phyloP scores from a whole-genome alignment of 2,329 filamentous ascomycete genomes.

The Paecilomyces variotii region DNA sequence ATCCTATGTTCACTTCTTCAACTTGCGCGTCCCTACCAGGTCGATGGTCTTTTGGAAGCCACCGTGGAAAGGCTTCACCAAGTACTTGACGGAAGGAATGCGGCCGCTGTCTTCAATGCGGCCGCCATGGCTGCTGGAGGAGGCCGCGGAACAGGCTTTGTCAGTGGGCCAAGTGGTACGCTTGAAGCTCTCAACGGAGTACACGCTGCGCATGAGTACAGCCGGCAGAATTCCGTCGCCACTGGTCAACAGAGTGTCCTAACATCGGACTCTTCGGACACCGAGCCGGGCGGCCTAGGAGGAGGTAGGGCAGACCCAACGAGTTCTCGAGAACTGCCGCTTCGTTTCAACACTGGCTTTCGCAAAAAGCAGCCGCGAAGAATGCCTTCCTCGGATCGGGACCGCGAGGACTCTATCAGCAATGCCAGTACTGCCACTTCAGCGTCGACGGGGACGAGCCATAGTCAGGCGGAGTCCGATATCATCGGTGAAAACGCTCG shows the following conservation, averaged over 20 bases:
- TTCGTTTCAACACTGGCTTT: slow-evolving; percentile 35
- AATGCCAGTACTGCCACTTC: slow-evolving; percentile 31
- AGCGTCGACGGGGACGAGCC: slow-evolving; percentile 29
- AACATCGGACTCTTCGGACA: slow-evolving; percentile 32
- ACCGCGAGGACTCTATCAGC: slow-evolving; percentile 33
- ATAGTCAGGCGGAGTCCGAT: slow-evolving; percentile 31
- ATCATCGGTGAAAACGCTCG: slow-evolving; percentile 25
- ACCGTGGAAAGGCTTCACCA: slow-evolving; percentile 86
- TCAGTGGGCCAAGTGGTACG: slow-evolving; percentile 44
- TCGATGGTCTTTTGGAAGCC: slow-evolving; percentile 86
- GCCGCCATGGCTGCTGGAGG: slow-evolving; percentile 96
- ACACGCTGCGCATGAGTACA: slow-evolving; percentile 16
- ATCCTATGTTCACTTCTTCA: slow-evolving; percentile 93
- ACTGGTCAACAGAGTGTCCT: slow-evolving; percentile 20
- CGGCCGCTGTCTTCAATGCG: slow-evolving; percentile 94
- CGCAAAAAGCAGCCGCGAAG: slow-evolving; percentile 15
- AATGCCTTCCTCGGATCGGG: slow-evolving; percentile 4
- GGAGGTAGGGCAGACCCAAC: slow-evolving; percentile 18
- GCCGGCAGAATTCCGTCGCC: slow-evolving; percentile 9
- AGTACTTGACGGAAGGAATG: slow-evolving; percentile 84
- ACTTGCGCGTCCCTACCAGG: slow-evolving; percentile 82
- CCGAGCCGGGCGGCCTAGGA: slow-evolving; percentile 26
- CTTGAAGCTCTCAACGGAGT: slow-evolving; percentile 35
- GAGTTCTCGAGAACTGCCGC: slow-evolving; percentile 23
- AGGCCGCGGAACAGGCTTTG: slow-evolving; percentile 70